These are phyloP conservation scores for Hypoxylon perforatum DNA, from an alignment of 495 filamentous ascomycete species.

Conservation along the genomic window DNA sequence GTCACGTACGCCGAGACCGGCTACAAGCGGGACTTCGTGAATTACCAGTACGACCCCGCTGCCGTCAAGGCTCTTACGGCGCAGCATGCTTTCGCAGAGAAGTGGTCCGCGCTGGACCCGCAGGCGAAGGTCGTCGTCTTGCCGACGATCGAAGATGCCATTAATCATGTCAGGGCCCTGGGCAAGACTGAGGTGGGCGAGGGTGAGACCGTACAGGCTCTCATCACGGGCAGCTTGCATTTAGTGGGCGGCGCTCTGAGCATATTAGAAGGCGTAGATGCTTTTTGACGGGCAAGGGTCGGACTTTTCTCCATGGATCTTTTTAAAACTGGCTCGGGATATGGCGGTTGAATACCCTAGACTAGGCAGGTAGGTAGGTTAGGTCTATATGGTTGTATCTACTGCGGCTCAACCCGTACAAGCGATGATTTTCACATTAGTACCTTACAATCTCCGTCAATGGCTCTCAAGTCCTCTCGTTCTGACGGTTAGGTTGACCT, in stretches of 20 bases:
- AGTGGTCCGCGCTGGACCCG: constrained; percentile 76
- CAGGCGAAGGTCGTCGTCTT: constrained; percentile 70
- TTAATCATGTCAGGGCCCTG: constrained; percentile 71
- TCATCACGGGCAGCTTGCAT: constrained; percentile 73
- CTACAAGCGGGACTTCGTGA: constrained; percentile 81
- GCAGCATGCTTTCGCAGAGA: constrained; percentile 78
- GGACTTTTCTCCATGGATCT: constrained; percentile 6
- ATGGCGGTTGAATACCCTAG: constrained; percentile 29
- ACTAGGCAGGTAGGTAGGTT: constrained; percentile 25
- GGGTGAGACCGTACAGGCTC: constrained; percentile 53
- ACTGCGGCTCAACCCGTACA: constrained; percentile 40
- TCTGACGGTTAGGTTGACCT: no score
- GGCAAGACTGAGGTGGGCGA: constrained; percentile 35
- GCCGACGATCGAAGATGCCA: constrained; percentile 86
- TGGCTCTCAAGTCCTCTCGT: background rate
- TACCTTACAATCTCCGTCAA: no score
- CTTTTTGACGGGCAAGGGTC: constrained; percentile 44
- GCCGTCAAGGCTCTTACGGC: constrained; percentile 76
- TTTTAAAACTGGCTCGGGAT: constrained; percentile 5
- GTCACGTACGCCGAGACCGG: constrained; percentile 77
- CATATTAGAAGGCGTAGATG: constrained; percentile 58
- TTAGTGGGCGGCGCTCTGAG: constrained; percentile 68
- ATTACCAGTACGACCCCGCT: constrained; percentile 73
- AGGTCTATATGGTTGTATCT: constrained; percentile 23
- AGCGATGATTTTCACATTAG: background rate